Evolutionary conservation across 2,329 filamentous ascomycete species (phyloP), one percentile per base, ranked within the genome.

Genomic region (Aspergillus fumigatus): DNA sequence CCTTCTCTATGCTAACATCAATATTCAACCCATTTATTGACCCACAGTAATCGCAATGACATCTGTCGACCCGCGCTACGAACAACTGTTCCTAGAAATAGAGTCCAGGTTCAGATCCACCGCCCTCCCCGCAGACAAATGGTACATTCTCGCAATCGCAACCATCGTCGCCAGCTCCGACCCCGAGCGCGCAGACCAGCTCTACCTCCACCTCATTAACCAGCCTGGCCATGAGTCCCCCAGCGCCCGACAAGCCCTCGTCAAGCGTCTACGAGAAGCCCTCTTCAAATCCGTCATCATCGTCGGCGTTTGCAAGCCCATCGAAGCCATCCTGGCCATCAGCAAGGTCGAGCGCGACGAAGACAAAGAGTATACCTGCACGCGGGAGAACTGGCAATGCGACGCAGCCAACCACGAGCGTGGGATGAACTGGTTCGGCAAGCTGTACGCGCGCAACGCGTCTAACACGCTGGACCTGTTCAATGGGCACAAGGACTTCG

Each of bases 271-370:
- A 2, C 78, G 85, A 47, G 85, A 88, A 68, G 79, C 78, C 0
- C 73, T 88, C 11, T 69, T 88, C 56, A 87, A 88, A 69, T 71
- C 78, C n/a, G 75, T 84, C 10, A 74, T 76, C 11, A 73, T 87
- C 2, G 77, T 85, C 17, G 85, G 85, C 0, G 82, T 87, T 0
- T 85, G 82, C 68, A 87, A 85, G 64, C 83, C 84, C 7, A 69
- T 88, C 4, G 84, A 86, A 62, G 80, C 83, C 1, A 80, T 86
- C 47, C 74, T 85, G 7, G 75, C 79, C n/a, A 84, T 86, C 53
- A 74, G 71, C 55, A 73, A 76, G 17, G 66, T 82, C 9, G 82
- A 85, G 61, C 69, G 67, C 26, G 75, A 75, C 0, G 83, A 86
- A 65, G 85, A 88, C 62, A 80, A 78, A 52, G 85, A 88, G 62